A percentile compares a stretch with the other conserved stretches of the same genome.
Conservation (phyloP, 306 rosid genomes). For the Trifolium repens region DNA sequence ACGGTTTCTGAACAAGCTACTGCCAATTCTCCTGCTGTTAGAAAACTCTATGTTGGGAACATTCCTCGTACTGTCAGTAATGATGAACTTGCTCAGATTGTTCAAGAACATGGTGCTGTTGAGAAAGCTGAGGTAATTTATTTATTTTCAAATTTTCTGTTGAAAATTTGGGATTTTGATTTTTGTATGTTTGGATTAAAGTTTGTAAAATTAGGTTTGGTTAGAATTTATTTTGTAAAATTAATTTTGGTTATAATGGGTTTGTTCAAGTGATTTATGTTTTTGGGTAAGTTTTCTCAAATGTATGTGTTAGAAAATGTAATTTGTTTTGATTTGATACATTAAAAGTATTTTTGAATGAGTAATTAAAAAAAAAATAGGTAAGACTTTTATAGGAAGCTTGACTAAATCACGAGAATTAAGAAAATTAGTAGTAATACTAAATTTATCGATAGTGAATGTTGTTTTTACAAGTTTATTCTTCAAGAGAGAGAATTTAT, state of each 20-base stretch:
- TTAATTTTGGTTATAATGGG: not conserved
- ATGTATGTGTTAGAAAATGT: not conserved
- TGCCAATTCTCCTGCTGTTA: conserved; percentile 50
- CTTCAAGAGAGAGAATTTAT: too few relatives aligned
- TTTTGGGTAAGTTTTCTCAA: not conserved
- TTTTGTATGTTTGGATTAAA: not conserved
- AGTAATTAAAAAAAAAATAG: too few relatives aligned
- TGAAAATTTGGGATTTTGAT: not conserved
- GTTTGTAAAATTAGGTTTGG: not conserved
- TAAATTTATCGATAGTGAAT: too few relatives aligned
- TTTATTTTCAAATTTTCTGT: not conserved
- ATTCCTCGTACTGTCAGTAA: conserved; percentile 75
- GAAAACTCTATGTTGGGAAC: conserved; percentile 85
- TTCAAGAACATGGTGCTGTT: conserved; percentile 81
- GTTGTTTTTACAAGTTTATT: too few relatives aligned
- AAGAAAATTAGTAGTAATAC: too few relatives aligned
- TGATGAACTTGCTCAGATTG: conserved; percentile 67
- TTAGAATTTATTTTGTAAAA: not conserved
- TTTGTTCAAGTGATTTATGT: not conserved
- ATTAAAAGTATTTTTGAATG: not conserved
- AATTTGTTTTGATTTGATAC: not conserved
- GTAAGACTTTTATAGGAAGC: too few relatives aligned
- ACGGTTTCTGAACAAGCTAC: conserved; percentile 69
- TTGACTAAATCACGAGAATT: too few relatives aligned
- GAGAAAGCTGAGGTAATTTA: conserved; percentile 83